A percentile compares a stretch with the other conserved stretches of the same genome.
phyloP scores from a whole-genome alignment of 345 rosid genomes.

The Kandelia obovata region DNA sequence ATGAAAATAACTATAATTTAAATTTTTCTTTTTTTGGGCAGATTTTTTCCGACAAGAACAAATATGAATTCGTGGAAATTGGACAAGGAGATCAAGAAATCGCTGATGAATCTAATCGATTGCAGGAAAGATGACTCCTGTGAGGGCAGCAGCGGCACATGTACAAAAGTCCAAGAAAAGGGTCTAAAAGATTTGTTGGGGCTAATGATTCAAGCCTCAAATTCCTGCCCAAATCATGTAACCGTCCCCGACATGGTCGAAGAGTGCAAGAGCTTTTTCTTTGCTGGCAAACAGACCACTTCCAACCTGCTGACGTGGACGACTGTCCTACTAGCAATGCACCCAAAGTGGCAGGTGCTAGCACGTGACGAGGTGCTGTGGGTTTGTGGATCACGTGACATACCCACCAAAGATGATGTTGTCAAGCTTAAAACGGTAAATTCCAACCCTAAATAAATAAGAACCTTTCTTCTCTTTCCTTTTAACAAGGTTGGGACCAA shows the following conservation, averaged over 20 bases:
- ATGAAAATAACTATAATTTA: conserved; percentile 24
- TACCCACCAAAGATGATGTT: conserved; percentile 31
- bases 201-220: conserved; percentile 26
- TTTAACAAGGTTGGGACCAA: too few relatives aligned
- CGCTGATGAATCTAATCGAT: conserved; percentile 19
- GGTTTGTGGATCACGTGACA: conserved; percentile 50
- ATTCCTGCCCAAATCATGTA: conserved; percentile 34
- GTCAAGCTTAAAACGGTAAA: conserved; percentile 34
- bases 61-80: conserved; percentile 27
- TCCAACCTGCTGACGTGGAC: conserved; percentile 63
- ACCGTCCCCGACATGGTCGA: conserved; percentile 36
- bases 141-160: too few relatives aligned
- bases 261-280: conserved; percentile 64
- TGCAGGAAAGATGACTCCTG: conserved; percentile 5
- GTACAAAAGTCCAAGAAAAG: not conserved
- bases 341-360: conserved; percentile 54
- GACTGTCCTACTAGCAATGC: conserved; percentile 45
- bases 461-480: too few relatives aligned
- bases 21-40: not conserved
- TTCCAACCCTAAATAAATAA: not conserved
- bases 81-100: conserved; percentile 18
- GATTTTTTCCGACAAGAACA: conserved; percentile 18
- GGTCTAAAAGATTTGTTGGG: conserved; percentile 22
- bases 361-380: conserved; percentile 63
- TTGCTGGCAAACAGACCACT: conserved; percentile 72